phyloP scores from a whole-genome alignment of 2,329 filamentous ascomycete species.

The Colletotrichum truncatum region DNA sequence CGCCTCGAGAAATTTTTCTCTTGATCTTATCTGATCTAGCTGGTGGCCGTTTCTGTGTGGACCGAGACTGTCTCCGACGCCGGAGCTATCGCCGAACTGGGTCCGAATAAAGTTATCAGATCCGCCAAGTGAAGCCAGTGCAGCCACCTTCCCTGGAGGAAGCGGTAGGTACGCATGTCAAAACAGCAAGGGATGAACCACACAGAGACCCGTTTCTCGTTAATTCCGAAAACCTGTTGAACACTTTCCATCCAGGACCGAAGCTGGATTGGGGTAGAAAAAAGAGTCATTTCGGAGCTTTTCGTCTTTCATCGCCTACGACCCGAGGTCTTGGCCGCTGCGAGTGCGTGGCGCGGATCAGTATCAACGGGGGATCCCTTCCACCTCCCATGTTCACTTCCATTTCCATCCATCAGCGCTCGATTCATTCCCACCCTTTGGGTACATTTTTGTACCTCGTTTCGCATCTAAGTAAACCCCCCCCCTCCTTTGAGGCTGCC shows the following conservation, averaged over 20 bases:
- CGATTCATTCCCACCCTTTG: neutral
- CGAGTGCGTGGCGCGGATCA: neutral
- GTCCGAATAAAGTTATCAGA: constrained; percentile 46
- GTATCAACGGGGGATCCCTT: neutral
- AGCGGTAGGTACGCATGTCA: constrained; percentile 27
- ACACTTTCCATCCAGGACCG: neutral
- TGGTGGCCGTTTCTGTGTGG: neutral
- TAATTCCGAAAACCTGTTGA: neutral
- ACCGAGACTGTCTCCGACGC: neutral
- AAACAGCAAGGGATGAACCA: constrained; percentile 35
- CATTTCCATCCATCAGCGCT: neutral
- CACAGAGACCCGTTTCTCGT: constrained; percentile 7
- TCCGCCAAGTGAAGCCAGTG: constrained; percentile 35
- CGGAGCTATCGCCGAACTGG: constrained; percentile 10
- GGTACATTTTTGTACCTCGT: neutral
- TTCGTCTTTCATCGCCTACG: neutral
- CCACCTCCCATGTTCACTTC: neutral
- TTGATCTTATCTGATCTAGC: constrained; percentile 28
- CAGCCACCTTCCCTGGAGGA: constrained; percentile 13
- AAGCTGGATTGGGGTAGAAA: neutral
- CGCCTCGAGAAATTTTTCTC: neutral
- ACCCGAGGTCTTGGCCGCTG: constrained; percentile 4
- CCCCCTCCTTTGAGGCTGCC: neutral
- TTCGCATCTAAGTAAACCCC: neutral
- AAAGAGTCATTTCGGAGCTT: neutral